phyloP scores from a whole-genome alignment of 2,329 filamentous ascomycete species.

The Bipolaris cookei region DNA sequence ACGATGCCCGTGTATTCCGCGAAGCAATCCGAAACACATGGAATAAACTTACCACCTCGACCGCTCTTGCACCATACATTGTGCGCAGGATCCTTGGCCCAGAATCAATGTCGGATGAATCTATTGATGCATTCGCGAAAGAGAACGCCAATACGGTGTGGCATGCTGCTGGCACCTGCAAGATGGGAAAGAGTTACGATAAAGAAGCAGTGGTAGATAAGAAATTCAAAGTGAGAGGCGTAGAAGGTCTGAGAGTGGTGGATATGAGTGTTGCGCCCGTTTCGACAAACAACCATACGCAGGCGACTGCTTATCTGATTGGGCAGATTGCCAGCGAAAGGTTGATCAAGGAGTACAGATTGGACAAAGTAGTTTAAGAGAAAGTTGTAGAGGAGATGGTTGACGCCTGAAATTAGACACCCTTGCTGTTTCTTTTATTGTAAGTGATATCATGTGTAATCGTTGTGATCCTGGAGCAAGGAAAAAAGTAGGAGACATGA shows the following conservation, averaged over 20 bases:
- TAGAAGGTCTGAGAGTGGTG: constrained; percentile 48
- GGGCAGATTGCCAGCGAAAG: constrained; percentile 45
- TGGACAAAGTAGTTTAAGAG: constrained; percentile 11
- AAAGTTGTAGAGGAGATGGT: background rate
- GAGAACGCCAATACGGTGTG: constrained; percentile 42
- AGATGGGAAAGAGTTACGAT: constrained; percentile 48
- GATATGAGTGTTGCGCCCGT: constrained; percentile 47
- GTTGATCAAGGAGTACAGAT: constrained; percentile 38
- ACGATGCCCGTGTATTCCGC: constrained; percentile 54
- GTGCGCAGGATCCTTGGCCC: constrained; percentile 53
- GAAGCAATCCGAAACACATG: constrained; percentile 49
- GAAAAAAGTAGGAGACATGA: background rate
- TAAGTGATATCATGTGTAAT: background rate
- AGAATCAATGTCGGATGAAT: constrained; percentile 56
- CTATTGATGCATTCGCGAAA: constrained; percentile 52
- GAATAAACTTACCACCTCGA: constrained; percentile 53
- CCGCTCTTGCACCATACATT: constrained; percentile 60
- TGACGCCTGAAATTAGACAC: background rate
- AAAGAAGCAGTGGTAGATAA: constrained; percentile 47
- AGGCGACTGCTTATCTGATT: constrained; percentile 45
- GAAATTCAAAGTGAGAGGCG: constrained; percentile 47
- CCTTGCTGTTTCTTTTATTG: background rate
- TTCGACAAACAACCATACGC: constrained; percentile 46
- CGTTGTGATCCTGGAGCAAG: background rate
- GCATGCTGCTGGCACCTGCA: constrained; percentile 48